Conservation (phyloP, 257 asterid species). For the Nicotiana benthamiana region DNA sequence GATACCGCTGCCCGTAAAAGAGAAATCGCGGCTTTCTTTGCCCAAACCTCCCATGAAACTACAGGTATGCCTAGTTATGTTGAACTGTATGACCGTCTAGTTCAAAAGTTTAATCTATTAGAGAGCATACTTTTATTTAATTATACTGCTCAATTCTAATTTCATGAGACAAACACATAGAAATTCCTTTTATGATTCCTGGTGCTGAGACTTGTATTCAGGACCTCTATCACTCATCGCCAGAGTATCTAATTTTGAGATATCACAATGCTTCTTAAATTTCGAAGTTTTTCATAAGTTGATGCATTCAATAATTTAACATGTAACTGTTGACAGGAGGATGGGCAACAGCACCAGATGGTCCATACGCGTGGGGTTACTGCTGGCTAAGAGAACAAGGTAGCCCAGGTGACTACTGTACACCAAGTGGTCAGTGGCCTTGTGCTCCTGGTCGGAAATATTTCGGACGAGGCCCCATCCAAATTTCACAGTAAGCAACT, state of each 20-base stretch:
- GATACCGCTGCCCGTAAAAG: slow-evolving; percentile 17
- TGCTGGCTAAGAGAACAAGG: slow-evolving; percentile 24
- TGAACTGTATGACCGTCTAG: too few species aligned
- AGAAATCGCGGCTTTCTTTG: slow-evolving; percentile 30
- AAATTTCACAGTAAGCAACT: slow-evolving; percentile 20
- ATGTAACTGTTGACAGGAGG: slow-evolving; percentile 15
- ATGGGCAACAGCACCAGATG: slow-evolving; percentile 27
- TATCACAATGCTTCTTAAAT: not conserved
- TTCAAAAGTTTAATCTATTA: too few species aligned
- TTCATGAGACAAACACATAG: too few species aligned
- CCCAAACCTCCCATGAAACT: slow-evolving; percentile 30
- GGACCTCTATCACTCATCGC: too few species aligned
- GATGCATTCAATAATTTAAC: not conserved
- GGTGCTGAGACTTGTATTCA: too few species aligned
- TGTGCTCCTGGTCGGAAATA: slow-evolving; percentile 27
- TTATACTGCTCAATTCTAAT: too few species aligned
- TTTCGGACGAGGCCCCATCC: slow-evolving; percentile 30
- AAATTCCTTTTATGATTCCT: too few species aligned
- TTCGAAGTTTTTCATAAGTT: not conserved
- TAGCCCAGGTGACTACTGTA: slow-evolving; percentile 12
- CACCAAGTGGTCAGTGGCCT: slow-evolving; percentile 17
- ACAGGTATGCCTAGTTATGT: not conserved
- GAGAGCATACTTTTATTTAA: too few species aligned
- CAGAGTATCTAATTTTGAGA: too few species aligned
- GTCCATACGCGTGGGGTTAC: slow-evolving; percentile 35